Evolutionary conservation across 2,329 filamentous ascomycete genomes (phyloP), one percentile per base, ranked within the genome.

Genomic region (Periconia digitata): DNA sequence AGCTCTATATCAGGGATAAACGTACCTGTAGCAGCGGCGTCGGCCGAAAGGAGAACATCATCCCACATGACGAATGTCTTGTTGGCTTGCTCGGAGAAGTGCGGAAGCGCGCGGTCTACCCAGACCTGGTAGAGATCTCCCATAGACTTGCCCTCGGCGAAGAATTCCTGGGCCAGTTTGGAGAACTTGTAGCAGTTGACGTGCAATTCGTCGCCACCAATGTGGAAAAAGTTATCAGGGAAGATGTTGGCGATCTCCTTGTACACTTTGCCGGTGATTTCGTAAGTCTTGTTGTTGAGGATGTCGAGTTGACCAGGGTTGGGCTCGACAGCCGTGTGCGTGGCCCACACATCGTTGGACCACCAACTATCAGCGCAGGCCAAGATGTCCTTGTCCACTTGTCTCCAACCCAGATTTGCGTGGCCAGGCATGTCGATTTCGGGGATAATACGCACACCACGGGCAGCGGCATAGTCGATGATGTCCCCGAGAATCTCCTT

Each of bases 391-490:
- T 79, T 73, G 50, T 84, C 79, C 6, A 84, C 71, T 50, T 81
- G 79, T 45, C 78, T 73, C 79, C 79, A 83, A 23, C 80, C 80
- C 0, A 79, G 75, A 23, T 74, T 72, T 6, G 79, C 76, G 60
- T 85, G 82, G 40, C 81, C 79, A 6, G 82, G 82, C 79, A 84
- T 84, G 62, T 85, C 82, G 36, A 84, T 76, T 57, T 85, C 82
- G n/a, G 82, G 79, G 27, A 84, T 73, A 46, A 85, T 72, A 46
- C 82, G 79, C n/a, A 85, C 74, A 47, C 77, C 82, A 16, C 81
- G 81, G 27, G 76, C 75, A 32, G 76, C 71, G 15, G 77, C 79
- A 53, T 81, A 82, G 12, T 63, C 59, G 43, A 82, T 72, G 42
- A 82, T 64, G 2, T 67, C 66, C 16, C 64, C 70, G 39, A 82